Percentiles rank a stretch among this genome's conserved stretches.
phyloP scores from a whole-genome alignment of 148 eudicot species.

The Cornus suecica region DNA sequence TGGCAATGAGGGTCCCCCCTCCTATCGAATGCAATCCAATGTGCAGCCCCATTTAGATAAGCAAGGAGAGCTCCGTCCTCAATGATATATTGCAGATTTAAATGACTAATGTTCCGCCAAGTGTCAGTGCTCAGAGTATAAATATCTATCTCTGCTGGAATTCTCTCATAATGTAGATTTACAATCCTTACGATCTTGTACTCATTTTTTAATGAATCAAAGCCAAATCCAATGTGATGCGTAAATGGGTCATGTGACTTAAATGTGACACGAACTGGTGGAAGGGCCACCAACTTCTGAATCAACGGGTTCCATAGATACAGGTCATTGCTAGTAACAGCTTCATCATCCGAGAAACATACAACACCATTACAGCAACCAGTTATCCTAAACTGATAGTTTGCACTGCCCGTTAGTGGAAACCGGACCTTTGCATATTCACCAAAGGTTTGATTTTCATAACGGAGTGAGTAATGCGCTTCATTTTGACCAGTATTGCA shows the following conservation, averaged over 20 bases:
- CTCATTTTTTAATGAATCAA: constrained; percentile 11
- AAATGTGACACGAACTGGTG: background rate
- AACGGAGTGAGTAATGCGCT: constrained; percentile 7
- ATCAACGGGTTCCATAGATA: constrained; percentile 19
- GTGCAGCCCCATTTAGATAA: constrained; percentile 9
- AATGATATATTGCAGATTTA: background rate
- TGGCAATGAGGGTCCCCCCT: too few relatives aligned
- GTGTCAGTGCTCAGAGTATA: background rate
- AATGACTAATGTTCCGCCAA: constrained; percentile 4
- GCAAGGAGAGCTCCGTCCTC: background rate
- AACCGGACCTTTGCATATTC: background rate
- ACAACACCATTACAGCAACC: constrained; percentile 14
- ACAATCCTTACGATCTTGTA: background rate
- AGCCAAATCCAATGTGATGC: constrained; percentile 16
- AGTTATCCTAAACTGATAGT: background rate
- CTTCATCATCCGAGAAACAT: constrained; percentile 7
- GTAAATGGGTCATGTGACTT: background rate
- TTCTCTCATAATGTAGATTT: background rate
- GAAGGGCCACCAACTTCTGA: background rate
- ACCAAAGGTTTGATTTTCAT: background rate
- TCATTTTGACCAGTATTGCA: background rate
- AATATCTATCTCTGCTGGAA: constrained; percentile 7
- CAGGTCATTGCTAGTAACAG: background rate
- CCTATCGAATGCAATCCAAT: constrained; percentile 5
- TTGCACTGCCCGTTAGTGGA: background rate